Evolutionary conservation across 1,139 yeast genomes (phyloP), one percentile per base, ranked within the genome.

Genomic region (Debaryomyces singareniensis): DNA sequence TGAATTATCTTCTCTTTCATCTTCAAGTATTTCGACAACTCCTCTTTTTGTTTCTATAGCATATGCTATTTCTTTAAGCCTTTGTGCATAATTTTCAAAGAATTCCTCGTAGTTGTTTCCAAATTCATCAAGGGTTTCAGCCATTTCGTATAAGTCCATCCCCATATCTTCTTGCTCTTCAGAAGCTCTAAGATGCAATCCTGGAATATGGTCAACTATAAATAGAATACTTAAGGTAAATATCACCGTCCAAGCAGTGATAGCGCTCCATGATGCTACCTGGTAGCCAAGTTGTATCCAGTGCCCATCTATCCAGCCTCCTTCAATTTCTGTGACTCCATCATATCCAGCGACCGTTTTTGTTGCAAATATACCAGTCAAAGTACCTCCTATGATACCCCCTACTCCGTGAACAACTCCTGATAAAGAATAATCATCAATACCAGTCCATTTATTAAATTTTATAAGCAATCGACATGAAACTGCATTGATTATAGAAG

Each of bases 321-420:
- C 71, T 4, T 45, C 55, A 33, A 66, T 68, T 21, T 47, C 69
- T 6, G 73, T 63, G 15, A 47, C 53, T 5, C 74, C 75, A 36
- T 70, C 68, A 32, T 67, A 56, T 4, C 60, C 61, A 2, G 75
- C 69, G 28, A 68, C 61, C 58, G 84, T 83, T 59, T 83, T 86
- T 29, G 93, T 87, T 20, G 95, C 91, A 51, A 85, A 85, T 39
- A 85, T 66, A 50, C 91, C 95, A 18, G 95, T 84, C 54, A 81
- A 54, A 13, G 78, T 64, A 15, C 83, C 75, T 28, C 95, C 95
- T 37, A 73, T 66, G 44, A 79, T 73, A 31, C 95, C 95, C 49
- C 95, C 95, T 36, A 85, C 40, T 13, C 71, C 74, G 44, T 70
- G 76, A 16, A 68, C 55, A 16, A 64, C 61, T 34, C 67, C 69